Evolutionary conservation across 768 basidiomycete genomes (phyloP).

Genomic region (Tylopilus rubrobrunneus): DNA sequence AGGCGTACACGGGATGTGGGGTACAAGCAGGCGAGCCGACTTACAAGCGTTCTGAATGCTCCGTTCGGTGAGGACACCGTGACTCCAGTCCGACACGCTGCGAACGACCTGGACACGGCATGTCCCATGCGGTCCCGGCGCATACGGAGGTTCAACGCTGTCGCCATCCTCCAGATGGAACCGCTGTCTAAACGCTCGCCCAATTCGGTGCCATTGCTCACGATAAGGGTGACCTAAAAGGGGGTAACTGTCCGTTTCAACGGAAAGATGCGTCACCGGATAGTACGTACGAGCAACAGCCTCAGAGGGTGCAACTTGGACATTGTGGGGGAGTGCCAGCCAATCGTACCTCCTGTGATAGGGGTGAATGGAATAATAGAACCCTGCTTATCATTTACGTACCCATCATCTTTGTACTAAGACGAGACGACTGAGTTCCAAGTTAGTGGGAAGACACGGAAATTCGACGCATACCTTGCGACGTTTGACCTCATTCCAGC

Average conservation of each 20-base stretch:
- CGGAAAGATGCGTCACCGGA: not conserved
- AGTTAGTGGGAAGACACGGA: not conserved
- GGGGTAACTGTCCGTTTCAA: not conserved
- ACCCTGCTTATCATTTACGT: conserved; percentile 20
- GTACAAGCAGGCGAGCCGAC: conserved; percentile 27
- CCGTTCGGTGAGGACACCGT: conserved; percentile 84
- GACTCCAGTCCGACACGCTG: conserved; percentile 91
- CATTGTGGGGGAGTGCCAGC: conserved; percentile 79
- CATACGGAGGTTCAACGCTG: conserved; percentile 39
- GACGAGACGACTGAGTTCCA: conserved; percentile 3
- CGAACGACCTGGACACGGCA: conserved; percentile 80
- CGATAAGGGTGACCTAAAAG: conserved; percentile 61
- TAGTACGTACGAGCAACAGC: conserved; percentile 51
- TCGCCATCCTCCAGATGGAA: conserved; percentile 51
- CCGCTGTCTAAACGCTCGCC: conserved; percentile 57
- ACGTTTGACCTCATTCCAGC: conserved; percentile 89
- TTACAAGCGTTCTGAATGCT: conserved; percentile 93
- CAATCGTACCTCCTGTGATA: conserved; percentile 48
- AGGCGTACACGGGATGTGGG: not conserved
- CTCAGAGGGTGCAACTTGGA: conserved; percentile 59
- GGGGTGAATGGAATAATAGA: conserved; percentile 4
- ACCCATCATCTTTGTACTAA: conserved; percentile 42
- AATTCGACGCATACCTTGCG: conserved; percentile 50
- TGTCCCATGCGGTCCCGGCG: conserved; percentile 42
- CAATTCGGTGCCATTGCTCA: conserved; percentile 54